Percentiles rank a stretch among this genome's conserved stretches.
Conservation (phyloP, 306 rosid genomes). For the Dryas alaskensis region DNA sequence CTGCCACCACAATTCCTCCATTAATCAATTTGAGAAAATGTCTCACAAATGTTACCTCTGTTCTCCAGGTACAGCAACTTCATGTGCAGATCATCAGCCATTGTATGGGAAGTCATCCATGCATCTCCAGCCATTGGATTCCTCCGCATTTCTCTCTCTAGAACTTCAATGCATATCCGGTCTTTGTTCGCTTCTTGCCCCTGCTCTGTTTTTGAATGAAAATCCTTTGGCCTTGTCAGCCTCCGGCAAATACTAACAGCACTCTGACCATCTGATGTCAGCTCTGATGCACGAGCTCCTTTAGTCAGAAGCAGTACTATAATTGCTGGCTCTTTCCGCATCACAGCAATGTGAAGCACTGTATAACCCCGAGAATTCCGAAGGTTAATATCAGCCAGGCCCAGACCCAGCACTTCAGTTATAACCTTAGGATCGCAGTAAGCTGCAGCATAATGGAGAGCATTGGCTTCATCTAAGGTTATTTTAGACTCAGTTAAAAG, state of each 20-base stretch:
- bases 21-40: neutral
- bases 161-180: conserved; percentile 48
- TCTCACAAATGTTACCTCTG: conserved; percentile 34
- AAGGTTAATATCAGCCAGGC: conserved; percentile 47
- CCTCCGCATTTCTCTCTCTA: conserved; percentile 49
- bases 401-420: conserved; percentile 41
- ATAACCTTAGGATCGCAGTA: conserved; percentile 50
- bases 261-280: conserved; percentile 43
- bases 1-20: neutral
- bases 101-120: conserved; percentile 29
- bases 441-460: conserved; percentile 51
- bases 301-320: conserved; percentile 41
- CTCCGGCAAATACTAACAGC: conserved; percentile 48
- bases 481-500: conserved; percentile 39
- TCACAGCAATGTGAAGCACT: conserved; percentile 50
- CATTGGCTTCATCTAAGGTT: conserved; percentile 44
- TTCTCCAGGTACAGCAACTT: conserved; percentile 47
- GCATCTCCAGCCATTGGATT: conserved; percentile 32
- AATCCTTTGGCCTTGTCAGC: conserved; percentile 52
- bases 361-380: conserved; percentile 42
- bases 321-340: conserved; percentile 48
- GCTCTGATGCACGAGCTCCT: conserved; percentile 44
- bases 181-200: conserved; percentile 46
- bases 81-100: conserved; percentile 50
- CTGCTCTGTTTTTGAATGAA: conserved; percentile 36